phyloP scores from a whole-genome alignment of 176 grass and related monocot species.

The Carex cristatella region DNA sequence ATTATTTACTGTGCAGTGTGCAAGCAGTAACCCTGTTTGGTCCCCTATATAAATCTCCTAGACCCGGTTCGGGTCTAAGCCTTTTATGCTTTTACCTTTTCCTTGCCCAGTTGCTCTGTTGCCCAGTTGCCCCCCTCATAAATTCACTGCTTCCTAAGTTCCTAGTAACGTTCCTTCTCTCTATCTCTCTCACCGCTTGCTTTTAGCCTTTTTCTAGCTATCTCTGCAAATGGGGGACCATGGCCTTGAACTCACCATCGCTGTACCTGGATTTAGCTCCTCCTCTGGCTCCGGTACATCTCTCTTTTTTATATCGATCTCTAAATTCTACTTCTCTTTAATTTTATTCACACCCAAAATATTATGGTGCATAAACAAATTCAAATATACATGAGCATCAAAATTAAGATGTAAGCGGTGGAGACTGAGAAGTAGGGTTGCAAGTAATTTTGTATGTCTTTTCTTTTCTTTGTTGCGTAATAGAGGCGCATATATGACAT shows the following conservation, averaged over 20 bases:
- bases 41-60: slow-evolving; percentile 14
- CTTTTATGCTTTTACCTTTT: slow-evolving; percentile 24
- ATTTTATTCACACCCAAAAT: background rate
- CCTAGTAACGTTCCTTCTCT: slow-evolving; percentile 9
- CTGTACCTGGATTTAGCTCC: slow-evolving; percentile 70
- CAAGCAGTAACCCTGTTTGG: slow-evolving; percentile 12
- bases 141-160: slow-evolving; percentile 5
- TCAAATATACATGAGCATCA: background rate
- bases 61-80: slow-evolving; percentile 12
- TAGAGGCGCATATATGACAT: background rate
- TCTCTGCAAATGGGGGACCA: slow-evolving; percentile 47
- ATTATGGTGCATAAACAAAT: background rate
- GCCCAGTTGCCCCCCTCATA: background rate
- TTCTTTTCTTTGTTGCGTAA: slow-evolving; percentile 14
- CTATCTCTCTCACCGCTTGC: slow-evolving; percentile 24
- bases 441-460: slow-evolving; percentile 14
- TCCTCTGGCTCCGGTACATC: slow-evolving; percentile 73
- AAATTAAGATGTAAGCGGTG: background rate
- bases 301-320: background rate
- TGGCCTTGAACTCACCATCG: slow-evolving; percentile 96
- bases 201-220: slow-evolving; percentile 30
- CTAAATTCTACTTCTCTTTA: background rate
- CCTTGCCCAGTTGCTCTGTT: background rate
- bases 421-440: slow-evolving; percentile 1
- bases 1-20: slow-evolving; percentile 3